Evolutionary conservation across 2,329 filamentous ascomycete genomes (phyloP).

Genomic region (Colletotrichum kahawae): DNA sequence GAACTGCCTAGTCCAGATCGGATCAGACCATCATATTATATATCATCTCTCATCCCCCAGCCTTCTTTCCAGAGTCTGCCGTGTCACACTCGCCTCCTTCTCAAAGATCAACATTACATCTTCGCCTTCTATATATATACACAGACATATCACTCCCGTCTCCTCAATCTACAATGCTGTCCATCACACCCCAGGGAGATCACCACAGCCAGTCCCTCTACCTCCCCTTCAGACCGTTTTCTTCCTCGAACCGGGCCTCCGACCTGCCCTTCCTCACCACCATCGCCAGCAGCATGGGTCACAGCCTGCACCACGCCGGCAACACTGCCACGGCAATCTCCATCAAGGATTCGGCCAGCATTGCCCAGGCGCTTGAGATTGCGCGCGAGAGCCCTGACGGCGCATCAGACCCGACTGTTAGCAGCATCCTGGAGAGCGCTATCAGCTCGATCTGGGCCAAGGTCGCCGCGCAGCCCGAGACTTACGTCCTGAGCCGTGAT

Average conservation of each 20-base stretch:
- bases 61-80: not conserved
- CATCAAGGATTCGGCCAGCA: conserved; percentile 36
- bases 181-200: conserved; percentile 22
- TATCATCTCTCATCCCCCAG: conserved; percentile 17
- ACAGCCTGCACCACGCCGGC: conserved; percentile 14
- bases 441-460: conserved; percentile 70
- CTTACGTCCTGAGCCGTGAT: conserved; percentile 76
- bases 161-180: conserved; percentile 18
- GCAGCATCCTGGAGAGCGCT: conserved; percentile 68
- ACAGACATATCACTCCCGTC: not conserved
- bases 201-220: conserved; percentile 20
- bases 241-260: not conserved
- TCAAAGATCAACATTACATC: conserved; percentile 9
- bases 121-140: conserved; percentile 2
- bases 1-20: not conserved
- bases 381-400: conserved; percentile 76
- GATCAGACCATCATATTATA: conserved; percentile 15
- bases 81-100: not conserved
- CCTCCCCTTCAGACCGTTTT: conserved; percentile 15
- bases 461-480: conserved; percentile 66
- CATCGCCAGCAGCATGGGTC: conserved; percentile 18
- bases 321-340: conserved; percentile 25
- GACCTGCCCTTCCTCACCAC: conserved; percentile 19
- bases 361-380: conserved; percentile 74
- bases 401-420: conserved; percentile 65